These are phyloP conservation scores for Aureobasidium subglaciale DNA, from an alignment of 2,329 filamentous ascomycete species.

Conservation along the genomic window DNA sequence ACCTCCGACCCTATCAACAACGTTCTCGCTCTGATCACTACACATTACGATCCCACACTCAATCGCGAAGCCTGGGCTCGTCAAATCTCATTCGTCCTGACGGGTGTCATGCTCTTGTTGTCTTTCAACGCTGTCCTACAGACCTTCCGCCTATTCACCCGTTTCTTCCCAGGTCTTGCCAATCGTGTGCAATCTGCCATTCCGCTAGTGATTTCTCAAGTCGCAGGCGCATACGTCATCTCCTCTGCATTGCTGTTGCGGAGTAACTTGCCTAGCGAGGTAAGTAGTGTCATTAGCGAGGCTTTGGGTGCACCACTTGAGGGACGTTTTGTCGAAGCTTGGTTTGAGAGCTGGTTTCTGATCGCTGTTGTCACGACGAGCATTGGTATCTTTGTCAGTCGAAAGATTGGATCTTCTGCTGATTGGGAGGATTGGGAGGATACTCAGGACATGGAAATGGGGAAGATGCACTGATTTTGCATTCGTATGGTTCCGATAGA, in stretches of 20 bases:
- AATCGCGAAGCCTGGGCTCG: slow-evolving; percentile 78
- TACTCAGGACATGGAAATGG: slow-evolving; percentile 60
- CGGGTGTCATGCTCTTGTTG: slow-evolving; percentile 72
- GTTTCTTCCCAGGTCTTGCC: slow-evolving; percentile 64
- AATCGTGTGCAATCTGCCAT: slow-evolving; percentile 70
- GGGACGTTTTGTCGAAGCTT: slow-evolving; percentile 64
- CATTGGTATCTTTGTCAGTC: slow-evolving; percentile 65
- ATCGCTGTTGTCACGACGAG: slow-evolving; percentile 59
- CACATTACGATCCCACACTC: slow-evolving; percentile 75
- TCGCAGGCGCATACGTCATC: slow-evolving; percentile 80
- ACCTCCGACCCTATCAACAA: slow-evolving; percentile 78
- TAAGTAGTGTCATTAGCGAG: slow-evolving; percentile 69
- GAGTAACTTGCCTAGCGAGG: slow-evolving; percentile 69
- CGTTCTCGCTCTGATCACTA: slow-evolving; percentile 69
- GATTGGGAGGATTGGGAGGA: slow-evolving; percentile 37
- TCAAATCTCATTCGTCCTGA: slow-evolving; percentile 76
- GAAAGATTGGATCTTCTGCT: slow-evolving; percentile 44
- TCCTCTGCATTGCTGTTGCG: slow-evolving; percentile 68
- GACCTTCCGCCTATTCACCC: slow-evolving; percentile 73
- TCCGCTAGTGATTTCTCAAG: slow-evolving; percentile 70
- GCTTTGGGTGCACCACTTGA: slow-evolving; percentile 71
- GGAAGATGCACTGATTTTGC: slow-evolving; percentile 60
- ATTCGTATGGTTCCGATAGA: too few relatives aligned
- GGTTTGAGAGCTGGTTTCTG: slow-evolving; percentile 87
- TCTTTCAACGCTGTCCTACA: slow-evolving; percentile 79